Base-by-base conservation (phyloP, 2,329 filamentous ascomycete species). In the Botryotinia narcissicola region DNA sequence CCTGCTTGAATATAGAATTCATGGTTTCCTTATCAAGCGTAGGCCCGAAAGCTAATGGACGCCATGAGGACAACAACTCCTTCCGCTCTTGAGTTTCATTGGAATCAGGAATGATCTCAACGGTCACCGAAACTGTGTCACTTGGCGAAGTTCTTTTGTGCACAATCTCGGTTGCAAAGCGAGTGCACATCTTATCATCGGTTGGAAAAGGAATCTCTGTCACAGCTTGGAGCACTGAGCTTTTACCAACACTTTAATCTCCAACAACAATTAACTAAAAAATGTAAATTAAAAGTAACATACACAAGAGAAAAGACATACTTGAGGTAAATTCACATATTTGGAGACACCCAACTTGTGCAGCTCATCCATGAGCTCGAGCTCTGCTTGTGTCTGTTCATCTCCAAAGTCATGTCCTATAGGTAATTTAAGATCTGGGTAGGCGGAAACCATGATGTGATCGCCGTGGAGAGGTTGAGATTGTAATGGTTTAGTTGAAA, bases 101-200 rank as follows among this genome's bases (percentile, higher is more conserved):
- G 5, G 61, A 42, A 29, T 72, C 37, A 60, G 60, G 70, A 22
- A 64, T 63, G 25, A 67, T 59, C 46, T 57, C 60, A 67, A 66
- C 66, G 18, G 73, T 46, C 44, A 76, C 70, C 46, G 57, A 64
- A 20, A 71, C 71, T 22, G 54, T 35, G 20, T 72, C n/a, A 14
- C 46, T 46, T 37, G 75, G 71, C 14, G 48, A 54, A 22, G 71
- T 78, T 61, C 77, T 76, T 32, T 77, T 77, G 14, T 82, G 83
- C 5, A 82, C 82, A 51, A 86, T 85, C 72, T 85, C 81, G 0
- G 83, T 85, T 5, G 83, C 83, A 74, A 84, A 85, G 1, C 82
- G 78, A 9, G 84, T 86, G 66, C 84, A 85, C 22, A 84, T 78
- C 3, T 80, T 81, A 32, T 78, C 79, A 42, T 81, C 77, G 3